Conservation (phyloP, 108 stramenopile species). For the Skeletonema costatum region DNA sequence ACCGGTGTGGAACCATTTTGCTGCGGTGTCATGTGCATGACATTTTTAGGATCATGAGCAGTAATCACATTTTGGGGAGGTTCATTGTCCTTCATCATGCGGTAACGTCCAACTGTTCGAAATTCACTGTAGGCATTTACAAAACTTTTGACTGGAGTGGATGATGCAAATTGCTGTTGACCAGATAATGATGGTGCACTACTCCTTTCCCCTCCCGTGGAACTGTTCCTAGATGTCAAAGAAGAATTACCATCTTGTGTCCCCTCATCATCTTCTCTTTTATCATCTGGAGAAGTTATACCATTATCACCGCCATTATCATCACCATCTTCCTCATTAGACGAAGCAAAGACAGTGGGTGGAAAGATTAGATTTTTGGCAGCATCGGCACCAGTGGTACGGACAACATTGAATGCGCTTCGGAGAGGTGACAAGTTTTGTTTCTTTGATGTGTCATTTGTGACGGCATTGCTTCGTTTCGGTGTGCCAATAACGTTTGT, state of each 20-base stretch:
- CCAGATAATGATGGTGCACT: neutral
- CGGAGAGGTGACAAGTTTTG: conserved; percentile 5
- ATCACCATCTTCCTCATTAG: neutral
- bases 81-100: conserved; percentile 25
- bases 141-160: conserved; percentile 15
- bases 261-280: neutral
- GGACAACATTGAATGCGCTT: neutral
- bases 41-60: conserved; percentile 11
- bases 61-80: conserved; percentile 9
- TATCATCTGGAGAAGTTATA: neutral
- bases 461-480: neutral
- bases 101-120: conserved; percentile 33
- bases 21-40: neutral
- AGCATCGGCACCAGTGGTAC: conserved; percentile 7
- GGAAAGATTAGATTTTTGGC: conserved; percentile 25
- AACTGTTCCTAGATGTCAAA: neutral
- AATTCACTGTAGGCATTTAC: conserved; percentile 41
- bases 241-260: neutral
- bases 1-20: neutral
- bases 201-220: neutral
- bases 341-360: conserved; percentile 1
- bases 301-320: neutral
- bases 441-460: neutral
- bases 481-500: neutral
- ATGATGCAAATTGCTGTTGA: conserved; percentile 7